A percentile compares a stretch with the other conserved stretches of the same genome.
These are phyloP conservation scores for Hanseniaspora clermontiae DNA, from an alignment of 805 yeast species.

Conservation along the genomic window DNA sequence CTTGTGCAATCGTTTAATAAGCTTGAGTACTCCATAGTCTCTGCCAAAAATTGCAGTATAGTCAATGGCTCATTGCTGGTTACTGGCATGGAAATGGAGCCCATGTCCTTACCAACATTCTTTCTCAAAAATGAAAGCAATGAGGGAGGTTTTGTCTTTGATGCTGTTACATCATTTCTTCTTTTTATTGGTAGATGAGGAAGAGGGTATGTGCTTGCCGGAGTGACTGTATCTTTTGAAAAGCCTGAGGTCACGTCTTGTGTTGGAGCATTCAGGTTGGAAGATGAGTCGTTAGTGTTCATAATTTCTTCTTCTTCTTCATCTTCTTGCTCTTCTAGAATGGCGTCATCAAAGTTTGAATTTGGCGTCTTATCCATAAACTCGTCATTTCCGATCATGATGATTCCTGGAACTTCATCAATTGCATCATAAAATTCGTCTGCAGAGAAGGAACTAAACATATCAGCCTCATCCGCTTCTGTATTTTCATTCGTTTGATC, in stretches of 20 bases:
- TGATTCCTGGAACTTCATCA: conserved; percentile 45
- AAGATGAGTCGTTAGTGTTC: background rate
- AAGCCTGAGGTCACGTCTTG: background rate
- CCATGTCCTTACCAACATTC: conserved; percentile 82
- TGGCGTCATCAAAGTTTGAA: background rate
- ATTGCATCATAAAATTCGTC: conserved; percentile 59
- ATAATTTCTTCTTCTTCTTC: conserved; percentile 26
- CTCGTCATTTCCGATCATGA: conserved; percentile 36
- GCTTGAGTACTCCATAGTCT: conserved; percentile 61
- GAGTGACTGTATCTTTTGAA: background rate
- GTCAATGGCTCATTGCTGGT: conserved; percentile 86
- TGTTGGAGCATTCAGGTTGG: background rate
- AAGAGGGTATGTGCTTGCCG: conserved; percentile 38
- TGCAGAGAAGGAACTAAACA: conserved; percentile 19
- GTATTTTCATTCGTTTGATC: background rate
- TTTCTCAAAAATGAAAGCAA: conserved; percentile 67
- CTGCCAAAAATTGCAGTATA: conserved; percentile 66
- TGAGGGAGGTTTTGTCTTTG: conserved; percentile 66
- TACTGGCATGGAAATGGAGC: conserved; percentile 84
- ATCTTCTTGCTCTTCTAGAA: conserved; percentile 15
- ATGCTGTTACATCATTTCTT: conserved; percentile 45
- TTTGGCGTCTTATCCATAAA: conserved; percentile 6
- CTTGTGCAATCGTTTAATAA: conserved; percentile 37
- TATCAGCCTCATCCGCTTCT: background rate
- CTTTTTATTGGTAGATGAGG: conserved; percentile 41